Evolutionary conservation across 352 stramenopile species (phyloP), one percentile per base, ranked within the genome.

Genomic region (Globisporangium camurandrum): DNA sequence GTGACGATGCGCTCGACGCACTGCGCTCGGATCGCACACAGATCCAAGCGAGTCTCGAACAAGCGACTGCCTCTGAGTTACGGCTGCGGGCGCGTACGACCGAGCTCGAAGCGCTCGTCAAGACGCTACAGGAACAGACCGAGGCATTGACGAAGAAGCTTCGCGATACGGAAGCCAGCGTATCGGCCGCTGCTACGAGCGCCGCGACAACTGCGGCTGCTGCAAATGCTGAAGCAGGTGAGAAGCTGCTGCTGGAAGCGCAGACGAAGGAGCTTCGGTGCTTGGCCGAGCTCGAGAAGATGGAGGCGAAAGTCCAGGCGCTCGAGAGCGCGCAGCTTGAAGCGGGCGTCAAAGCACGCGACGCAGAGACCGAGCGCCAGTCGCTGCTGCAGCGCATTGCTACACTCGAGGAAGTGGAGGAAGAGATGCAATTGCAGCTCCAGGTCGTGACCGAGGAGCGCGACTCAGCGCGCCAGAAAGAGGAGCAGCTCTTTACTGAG

Each of bases 381-480:
- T 24, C 19, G 6, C 46, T 90, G 8, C 31, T 60, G 0, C 59
- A 76, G n/a, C 67, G 66, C 9, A 68, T 88, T n/a, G 55, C 62
- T 3, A 59, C 78, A 9, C 54, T 90, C 4, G 66, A 86, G 62
- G 82, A 93, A 26, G 64, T 60, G 0, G 79, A 93, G 44, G 82
- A 93, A 57, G 82, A 93, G 45, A 53, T 90, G 33, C 76, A 87
- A 34, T 50, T 91, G 8, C 82, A 93, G 49, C 23, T 91, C 9
- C 82, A 93, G 53, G 77, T 93, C 20, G 71, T 93, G 7, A 93
- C 80, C 0, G 82, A 93, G 50, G 82, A 93, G 42, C 73, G 82
- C 1, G 82, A 93, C 46, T 82, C 82, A 11, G 79, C 82, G 39
- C 67, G 82, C 10, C 69, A 83, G 28, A 93, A 93, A 47, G 82